Conservation (phyloP, 1,284 basidiomycete species). For the Chalciporus piperatoides region DNA sequence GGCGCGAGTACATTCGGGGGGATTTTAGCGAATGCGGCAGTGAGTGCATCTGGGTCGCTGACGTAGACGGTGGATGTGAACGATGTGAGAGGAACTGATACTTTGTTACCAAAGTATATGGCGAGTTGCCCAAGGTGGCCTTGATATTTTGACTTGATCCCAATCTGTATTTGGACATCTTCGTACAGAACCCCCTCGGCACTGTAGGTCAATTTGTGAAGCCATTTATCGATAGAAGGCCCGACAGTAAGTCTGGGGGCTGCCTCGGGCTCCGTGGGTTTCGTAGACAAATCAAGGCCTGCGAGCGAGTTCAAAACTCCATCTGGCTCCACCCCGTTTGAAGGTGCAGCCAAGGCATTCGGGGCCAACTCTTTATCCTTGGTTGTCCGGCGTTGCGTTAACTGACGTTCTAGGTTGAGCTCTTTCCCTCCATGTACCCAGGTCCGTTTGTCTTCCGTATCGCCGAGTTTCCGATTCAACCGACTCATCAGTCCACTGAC, state of each 20-base stretch:
- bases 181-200: slow-evolving; percentile 94
- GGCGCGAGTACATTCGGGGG: slow-evolving; percentile 76
- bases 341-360: slow-evolving; percentile 28
- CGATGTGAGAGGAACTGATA: slow-evolving; percentile 80
- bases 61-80: slow-evolving; percentile 84
- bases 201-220: slow-evolving; percentile 78
- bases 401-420: slow-evolving; percentile 75
- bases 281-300: slow-evolving; percentile 50
- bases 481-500: slow-evolving; percentile 86
- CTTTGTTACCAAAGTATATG: slow-evolving; percentile 95
- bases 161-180: slow-evolving; percentile 93
- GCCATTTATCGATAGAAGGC: slow-evolving; percentile 82
- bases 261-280: slow-evolving; percentile 29
- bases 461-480: slow-evolving; percentile 84
- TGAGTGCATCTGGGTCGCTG: slow-evolving; percentile 69
- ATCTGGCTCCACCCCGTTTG: slow-evolving; percentile 29
- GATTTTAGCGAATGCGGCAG: slow-evolving; percentile 86
- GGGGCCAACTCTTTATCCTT: slow-evolving; percentile 27
- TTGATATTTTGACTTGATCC: slow-evolving; percentile 95
- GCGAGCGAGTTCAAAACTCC: slow-evolving; percentile 77
- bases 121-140: slow-evolving; percentile 88
- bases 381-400: slow-evolving; percentile 42
- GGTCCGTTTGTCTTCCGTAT: slow-evolving; percentile 89
- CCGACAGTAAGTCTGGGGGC: slow-evolving; percentile 56
- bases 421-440: slow-evolving; percentile 96